Base-by-base conservation (phyloP, 2,329 filamentous ascomycete species). In the Periglandula ipomoeae region DNA sequence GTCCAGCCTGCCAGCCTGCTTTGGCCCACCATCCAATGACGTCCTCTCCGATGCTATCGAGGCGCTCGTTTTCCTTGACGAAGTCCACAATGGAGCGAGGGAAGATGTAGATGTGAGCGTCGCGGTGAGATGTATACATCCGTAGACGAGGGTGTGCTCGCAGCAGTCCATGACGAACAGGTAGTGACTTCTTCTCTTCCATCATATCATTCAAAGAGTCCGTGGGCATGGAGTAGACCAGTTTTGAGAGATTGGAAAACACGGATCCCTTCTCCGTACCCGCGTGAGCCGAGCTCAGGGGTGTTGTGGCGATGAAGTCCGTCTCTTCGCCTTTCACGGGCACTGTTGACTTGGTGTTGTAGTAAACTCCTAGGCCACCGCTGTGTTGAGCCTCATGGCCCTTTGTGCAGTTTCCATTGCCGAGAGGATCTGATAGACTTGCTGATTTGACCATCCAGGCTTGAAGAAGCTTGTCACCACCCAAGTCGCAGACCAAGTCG, bases 1-100 rank as follows among this genome's bases (percentile, higher is more conserved):
- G 72, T 0, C 88, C 87, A 3, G 78, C 73, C 65, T 97, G 90
- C 93, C 93, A 98, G 48, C 83, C 82, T 1, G 91, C 82, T 65
- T 97, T 97, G 30, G 90, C 88, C 89, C 90, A 95, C 86, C 88
- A 95, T 6, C 90, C 89, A 15, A 97, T 73, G 5, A 96, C 81
- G 60, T 97, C 91, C 64, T 97, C 91, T 27, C 86, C 87, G 43
- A 98, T 82, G 49, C 84, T 94, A 58, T 95, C 87, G 53, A 98
- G 80, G 10, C 78, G 82, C 26, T 90, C 84, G 59, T 96, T 94
- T 53, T 77, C 73, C 50, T 80, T 78, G 38, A 94, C 80, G 64
- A 95, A 86, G 47, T 94, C 84, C 59, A 95, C 79, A 8, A 95
- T 78, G 91, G 93, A 97, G 56, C 81, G 82, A 0, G 93, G 93